phyloP scores from a whole-genome alignment of 164 flowering plant genomes.

The Nymphaea colorata region DNA sequence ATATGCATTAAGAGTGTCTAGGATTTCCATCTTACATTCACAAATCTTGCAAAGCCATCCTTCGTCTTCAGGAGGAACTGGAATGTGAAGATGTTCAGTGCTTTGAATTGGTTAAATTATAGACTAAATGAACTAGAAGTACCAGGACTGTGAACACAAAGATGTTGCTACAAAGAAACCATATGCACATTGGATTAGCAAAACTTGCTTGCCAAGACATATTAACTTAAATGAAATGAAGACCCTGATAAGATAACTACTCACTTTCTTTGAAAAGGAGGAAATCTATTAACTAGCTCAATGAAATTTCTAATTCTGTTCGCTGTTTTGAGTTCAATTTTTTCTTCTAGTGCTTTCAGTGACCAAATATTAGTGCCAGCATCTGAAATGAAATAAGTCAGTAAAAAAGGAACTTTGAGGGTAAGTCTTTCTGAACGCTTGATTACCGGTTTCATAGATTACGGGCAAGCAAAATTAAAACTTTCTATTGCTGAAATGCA shows the following conservation, averaged over 20 bases:
- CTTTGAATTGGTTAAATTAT: neutral
- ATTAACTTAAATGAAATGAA: neutral
- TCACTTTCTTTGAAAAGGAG: neutral
- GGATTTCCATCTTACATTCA: slow-evolving; percentile 78
- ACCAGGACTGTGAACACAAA: neutral
- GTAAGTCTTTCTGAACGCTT: no score
- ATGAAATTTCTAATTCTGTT: no score
- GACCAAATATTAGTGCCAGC: no score
- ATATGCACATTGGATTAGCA: neutral
- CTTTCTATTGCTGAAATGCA: no score
- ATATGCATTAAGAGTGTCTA: slow-evolving; percentile 86
- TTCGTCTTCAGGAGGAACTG: slow-evolving; percentile 92
- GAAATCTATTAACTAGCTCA: no score
- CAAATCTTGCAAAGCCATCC: slow-evolving; percentile 94
- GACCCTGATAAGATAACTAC: neutral
- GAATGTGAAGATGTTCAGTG: slow-evolving; percentile 2
- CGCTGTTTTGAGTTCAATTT: no score
- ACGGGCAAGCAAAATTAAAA: no score
- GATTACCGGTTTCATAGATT: no score
- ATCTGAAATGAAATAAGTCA: no score
- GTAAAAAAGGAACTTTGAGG: no score
- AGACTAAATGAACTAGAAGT: neutral
- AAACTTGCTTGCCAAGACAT: neutral
- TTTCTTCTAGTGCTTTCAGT: no score
- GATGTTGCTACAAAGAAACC: neutral